A percentile compares a stretch with the other conserved stretches of the same genome.
Evolutionary conservation across 1,139 yeast species (phyloP).

Genomic region (Yamadazyma blattariae): DNA sequence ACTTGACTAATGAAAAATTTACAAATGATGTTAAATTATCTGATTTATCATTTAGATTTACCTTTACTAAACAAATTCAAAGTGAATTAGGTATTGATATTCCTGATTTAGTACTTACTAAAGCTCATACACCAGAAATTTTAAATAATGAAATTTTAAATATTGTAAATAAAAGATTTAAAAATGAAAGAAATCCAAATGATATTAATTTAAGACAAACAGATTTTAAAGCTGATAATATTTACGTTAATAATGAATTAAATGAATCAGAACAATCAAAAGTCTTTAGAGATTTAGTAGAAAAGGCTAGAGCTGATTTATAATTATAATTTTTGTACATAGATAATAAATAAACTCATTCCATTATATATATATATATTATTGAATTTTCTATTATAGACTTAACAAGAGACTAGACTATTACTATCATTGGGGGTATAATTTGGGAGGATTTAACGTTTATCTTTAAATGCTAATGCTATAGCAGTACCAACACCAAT

Average conservation of each 20-base stretch:
- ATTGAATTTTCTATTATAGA: too few relatives aligned
- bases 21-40: slow-evolving; percentile 21
- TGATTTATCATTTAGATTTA: slow-evolving; percentile 59
- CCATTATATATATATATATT: too few relatives aligned
- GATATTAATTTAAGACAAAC: slow-evolving; percentile 49
- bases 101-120: slow-evolving; percentile 61
- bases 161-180: slow-evolving; percentile 48
- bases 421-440: too few relatives aligned
- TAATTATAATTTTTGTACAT: slow-evolving; percentile 10
- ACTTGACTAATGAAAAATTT: slow-evolving; percentile 19
- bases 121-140: slow-evolving; percentile 42
- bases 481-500: slow-evolving; percentile 59
- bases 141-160: slow-evolving; percentile 44
- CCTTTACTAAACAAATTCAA: slow-evolving; percentile 56
- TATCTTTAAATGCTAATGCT: slow-evolving; percentile 48
- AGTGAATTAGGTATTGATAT: slow-evolving; percentile 58
- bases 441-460: too few relatives aligned
- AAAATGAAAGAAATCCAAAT: slow-evolving; percentile 69
- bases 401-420: too few relatives aligned
- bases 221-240: slow-evolving; percentile 38
- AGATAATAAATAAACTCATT: background rate
- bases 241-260: slow-evolving; percentile 52
- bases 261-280: slow-evolving; percentile 27
- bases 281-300: slow-evolving; percentile 27
- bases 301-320: slow-evolving; percentile 25